Percentiles rank a stretch among this genome's conserved stretches.
phyloP scores from a whole-genome alignment of 306 rosid genomes.

The Fragaria ananassa region DNA sequence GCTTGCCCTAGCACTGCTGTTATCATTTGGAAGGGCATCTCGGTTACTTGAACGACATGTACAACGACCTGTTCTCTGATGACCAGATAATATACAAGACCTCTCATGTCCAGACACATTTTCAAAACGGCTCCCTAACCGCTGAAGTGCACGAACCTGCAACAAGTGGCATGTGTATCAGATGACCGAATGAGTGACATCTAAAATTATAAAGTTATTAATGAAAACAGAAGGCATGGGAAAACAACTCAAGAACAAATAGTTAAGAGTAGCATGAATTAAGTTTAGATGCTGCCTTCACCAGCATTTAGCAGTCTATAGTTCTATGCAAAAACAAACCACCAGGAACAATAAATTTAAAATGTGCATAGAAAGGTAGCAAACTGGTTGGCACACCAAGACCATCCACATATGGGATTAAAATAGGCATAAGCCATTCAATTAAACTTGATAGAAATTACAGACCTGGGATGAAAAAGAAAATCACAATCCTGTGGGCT shows the following conservation, averaged over 20 bases:
- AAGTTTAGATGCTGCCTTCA: slow-evolving; percentile 4
- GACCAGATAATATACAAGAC: slow-evolving; percentile 87
- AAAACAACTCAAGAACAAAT: slow-evolving; percentile 4
- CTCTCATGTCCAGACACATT: slow-evolving; percentile 94
- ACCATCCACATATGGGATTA: not conserved
- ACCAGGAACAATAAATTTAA: not conserved
- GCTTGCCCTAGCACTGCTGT: slow-evolving; percentile 88
- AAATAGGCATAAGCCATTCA: not conserved
- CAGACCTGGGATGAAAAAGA: not conserved
- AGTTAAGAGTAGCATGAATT: not conserved
- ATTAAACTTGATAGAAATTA: not conserved
- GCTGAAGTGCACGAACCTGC: slow-evolving; percentile 98
- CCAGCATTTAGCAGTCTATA: not conserved
- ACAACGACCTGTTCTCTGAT: slow-evolving; percentile 86
- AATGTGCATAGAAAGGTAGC: not conserved
- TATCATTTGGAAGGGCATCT: slow-evolving; percentile 56
- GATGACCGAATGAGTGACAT: not conserved
- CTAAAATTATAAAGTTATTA: not conserved
- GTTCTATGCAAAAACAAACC: not conserved
- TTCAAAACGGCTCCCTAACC: slow-evolving; percentile 93
- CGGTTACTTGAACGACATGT: slow-evolving; percentile 61
- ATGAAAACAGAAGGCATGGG: not conserved
- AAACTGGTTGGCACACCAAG: slow-evolving; percentile 3
- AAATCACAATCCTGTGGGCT: not conserved
- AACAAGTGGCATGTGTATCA: slow-evolving; percentile 21